Evolutionary conservation across 1,284 basidiomycete genomes (phyloP), one percentile per base, ranked within the genome.

Genomic region (Malassezia sympodialis): DNA sequence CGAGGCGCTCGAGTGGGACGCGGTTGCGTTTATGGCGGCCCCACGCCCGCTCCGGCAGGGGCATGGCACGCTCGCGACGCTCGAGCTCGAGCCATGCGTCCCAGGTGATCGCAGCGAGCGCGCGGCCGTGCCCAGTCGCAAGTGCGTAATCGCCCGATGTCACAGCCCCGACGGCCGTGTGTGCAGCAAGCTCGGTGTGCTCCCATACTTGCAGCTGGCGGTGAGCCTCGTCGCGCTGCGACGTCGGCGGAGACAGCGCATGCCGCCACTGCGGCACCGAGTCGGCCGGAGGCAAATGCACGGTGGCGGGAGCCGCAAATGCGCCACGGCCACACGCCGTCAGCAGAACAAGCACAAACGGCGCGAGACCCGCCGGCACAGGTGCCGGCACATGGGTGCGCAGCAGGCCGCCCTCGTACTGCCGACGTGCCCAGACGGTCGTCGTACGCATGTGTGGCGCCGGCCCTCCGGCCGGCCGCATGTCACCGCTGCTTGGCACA

Each of bases 71-170:
- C 32, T 51, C 53, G 17, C 46, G 47, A 23, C 37, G 34, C 21
- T 49, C 46, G 21, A 62, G 47, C 39, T 60, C 51, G 21, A 60
- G 43, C 54, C 59, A 62, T 19, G 58, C 55, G 8, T 45, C 26
- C 26, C 57, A 39, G n/a, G 44, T 37, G 14, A 62, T 54, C 17
- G 41, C 40, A 17, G 40, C 61, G n/a, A 60, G 17, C 5, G 61
- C 58, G 15, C 30, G 47, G 8, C 58, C 58, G n/a, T 39, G 41
- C n/a, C 67, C 67, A 6, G 60, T 61, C 0, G 61, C 56, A 1
- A 69, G 42, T 41, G 67, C 59, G 24, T 67, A 67, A 47, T 69
- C 63, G 14, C 67, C 67, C 26, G 63, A 62, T 17, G 62, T 45
- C 15, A 69, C 64, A 0, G 59, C 62, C 8, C 67, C 67, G 4